A percentile compares a stretch with the other conserved stretches of the same genome.
Evolutionary conservation across 2,329 filamentous ascomycete genomes (phyloP).

Genomic region (Epichloe baconii): DNA sequence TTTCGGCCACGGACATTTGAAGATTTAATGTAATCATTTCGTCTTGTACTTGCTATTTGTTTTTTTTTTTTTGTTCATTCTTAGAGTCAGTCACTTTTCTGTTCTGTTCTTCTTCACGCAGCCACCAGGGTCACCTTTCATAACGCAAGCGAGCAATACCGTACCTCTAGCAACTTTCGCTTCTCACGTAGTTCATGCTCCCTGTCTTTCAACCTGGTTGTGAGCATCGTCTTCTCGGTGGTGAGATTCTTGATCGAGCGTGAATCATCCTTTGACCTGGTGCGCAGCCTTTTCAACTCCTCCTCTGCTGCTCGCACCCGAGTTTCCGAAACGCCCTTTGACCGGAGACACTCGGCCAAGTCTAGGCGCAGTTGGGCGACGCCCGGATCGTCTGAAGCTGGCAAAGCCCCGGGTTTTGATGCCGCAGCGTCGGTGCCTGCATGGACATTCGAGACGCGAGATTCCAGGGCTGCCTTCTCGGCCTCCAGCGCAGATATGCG

Average conservation of each 20-base stretch:
- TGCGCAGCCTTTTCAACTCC: conserved; percentile 51
- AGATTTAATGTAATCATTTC: conserved; percentile 81
- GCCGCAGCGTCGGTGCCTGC: conserved; percentile 2
- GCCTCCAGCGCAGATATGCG: conserved; percentile 51
- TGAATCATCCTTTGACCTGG: conserved; percentile 44
- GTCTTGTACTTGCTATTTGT: conserved; percentile 65
- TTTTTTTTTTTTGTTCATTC: background rate
- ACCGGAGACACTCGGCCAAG: conserved; percentile 63
- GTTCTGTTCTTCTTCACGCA: background rate
- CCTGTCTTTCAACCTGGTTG: conserved; percentile 59
- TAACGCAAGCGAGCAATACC: background rate
- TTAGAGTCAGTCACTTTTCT: background rate
- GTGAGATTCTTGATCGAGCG: conserved; percentile 49
- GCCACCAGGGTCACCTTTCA: too few species aligned
- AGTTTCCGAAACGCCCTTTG: conserved; percentile 53
- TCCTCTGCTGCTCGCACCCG: conserved; percentile 48
- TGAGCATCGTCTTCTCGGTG: conserved; percentile 46
- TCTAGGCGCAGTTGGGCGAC: conserved; percentile 49
- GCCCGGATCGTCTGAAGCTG: conserved; percentile 17
- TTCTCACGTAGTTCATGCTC: conserved; percentile 81
- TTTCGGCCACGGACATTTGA: conserved; percentile 75
- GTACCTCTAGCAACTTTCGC: conserved; percentile 64
- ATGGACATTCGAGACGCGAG: conserved; percentile 14
- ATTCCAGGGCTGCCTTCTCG: conserved; percentile 33
- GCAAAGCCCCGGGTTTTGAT: conserved; percentile 6